These are phyloP conservation scores for Planoprotostelium fungivorum DNA, from an alignment of 78 protist species.

Conservation along the genomic window DNA sequence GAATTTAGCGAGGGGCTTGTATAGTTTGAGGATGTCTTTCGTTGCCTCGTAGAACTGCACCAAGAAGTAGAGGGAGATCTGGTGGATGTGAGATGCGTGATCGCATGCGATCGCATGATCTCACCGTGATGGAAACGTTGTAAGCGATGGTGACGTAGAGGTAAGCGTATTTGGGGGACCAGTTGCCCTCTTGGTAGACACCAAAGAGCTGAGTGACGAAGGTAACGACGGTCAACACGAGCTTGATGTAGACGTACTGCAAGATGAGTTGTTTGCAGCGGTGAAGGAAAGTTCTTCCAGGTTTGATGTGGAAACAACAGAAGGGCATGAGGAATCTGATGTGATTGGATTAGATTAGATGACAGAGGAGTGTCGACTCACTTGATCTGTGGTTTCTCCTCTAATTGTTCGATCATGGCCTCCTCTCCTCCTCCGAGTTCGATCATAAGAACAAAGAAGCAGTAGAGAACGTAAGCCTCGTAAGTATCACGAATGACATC, in stretches of 20 bases:
- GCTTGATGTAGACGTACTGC: conserved; percentile 32
- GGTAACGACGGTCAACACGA: neutral
- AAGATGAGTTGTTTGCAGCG: conserved; percentile 45
- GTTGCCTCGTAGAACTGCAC: conserved; percentile 41
- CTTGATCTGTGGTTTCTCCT: conserved; percentile 37
- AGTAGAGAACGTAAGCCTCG: conserved; percentile 61
- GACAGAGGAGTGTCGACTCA: conserved; percentile 22
- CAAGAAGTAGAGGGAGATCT: conserved; percentile 49
- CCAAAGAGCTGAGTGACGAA: neutral
- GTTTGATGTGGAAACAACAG: conserved; percentile 3
- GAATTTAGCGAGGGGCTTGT: conserved; percentile 59
- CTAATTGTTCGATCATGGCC: conserved; percentile 19
- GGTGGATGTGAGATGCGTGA: neutral
- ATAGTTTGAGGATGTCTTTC: conserved; percentile 42
- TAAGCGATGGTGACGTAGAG: conserved; percentile 33
- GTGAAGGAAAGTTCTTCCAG: conserved; percentile 26
- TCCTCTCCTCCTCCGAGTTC: conserved; percentile 35
- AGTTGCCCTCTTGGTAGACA: neutral
- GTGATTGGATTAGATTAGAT: conserved; percentile 3
- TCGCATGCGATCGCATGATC: neutral
- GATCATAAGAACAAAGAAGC: conserved; percentile 45
- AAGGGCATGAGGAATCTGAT: neutral
- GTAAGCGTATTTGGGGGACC: conserved; percentile 9
- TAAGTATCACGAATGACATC: conserved; percentile 61
- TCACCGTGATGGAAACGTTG: conserved; percentile 41